These are phyloP conservation scores for Diaporthe eres DNA, from an alignment of 2,329 filamentous ascomycete species.

Conservation along the genomic window DNA sequence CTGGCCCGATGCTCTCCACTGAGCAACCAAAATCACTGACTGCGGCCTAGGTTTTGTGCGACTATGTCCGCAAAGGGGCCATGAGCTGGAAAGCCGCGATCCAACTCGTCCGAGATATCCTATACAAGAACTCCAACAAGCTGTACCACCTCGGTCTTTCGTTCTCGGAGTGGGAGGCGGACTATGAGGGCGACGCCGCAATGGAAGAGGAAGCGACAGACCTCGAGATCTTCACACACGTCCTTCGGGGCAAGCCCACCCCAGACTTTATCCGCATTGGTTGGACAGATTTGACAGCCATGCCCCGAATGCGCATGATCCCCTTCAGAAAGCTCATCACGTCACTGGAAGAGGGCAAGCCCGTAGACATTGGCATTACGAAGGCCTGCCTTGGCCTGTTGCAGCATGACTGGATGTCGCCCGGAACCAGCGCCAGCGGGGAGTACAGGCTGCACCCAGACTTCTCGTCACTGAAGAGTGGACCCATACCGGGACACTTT, in stretches of 20 bases:
- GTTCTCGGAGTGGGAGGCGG: slow-evolving; percentile 51
- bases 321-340: slow-evolving; percentile 71
- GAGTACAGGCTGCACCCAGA: slow-evolving; percentile 78
- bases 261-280: slow-evolving; percentile 80
- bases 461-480: slow-evolving; percentile 70
- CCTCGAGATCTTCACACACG: slow-evolving; percentile 52
- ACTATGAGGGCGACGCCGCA: slow-evolving; percentile 40
- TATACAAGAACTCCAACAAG: slow-evolving; percentile 84
- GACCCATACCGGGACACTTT: slow-evolving; percentile 72
- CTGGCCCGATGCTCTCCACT: neutral
- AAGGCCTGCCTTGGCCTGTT: slow-evolving; percentile 76
- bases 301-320: slow-evolving; percentile 75
- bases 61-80: slow-evolving; percentile 76
- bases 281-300: slow-evolving; percentile 85
- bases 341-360: slow-evolving; percentile 60
- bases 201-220: slow-evolving; percentile 49
- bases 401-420: slow-evolving; percentile 73
- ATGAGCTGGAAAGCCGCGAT: slow-evolving; percentile 74
- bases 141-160: slow-evolving; percentile 75
- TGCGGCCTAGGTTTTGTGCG: slow-evolving; percentile 68
- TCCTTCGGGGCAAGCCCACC: slow-evolving; percentile 63
- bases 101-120: slow-evolving; percentile 73
- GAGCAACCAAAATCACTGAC: slow-evolving; percentile 34
- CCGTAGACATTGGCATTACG: slow-evolving; percentile 71
- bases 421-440: slow-evolving; percentile 70